Evolutionary conservation across 768 basidiomycete genomes (phyloP).

Genomic region (Tulasnella calospora): DNA sequence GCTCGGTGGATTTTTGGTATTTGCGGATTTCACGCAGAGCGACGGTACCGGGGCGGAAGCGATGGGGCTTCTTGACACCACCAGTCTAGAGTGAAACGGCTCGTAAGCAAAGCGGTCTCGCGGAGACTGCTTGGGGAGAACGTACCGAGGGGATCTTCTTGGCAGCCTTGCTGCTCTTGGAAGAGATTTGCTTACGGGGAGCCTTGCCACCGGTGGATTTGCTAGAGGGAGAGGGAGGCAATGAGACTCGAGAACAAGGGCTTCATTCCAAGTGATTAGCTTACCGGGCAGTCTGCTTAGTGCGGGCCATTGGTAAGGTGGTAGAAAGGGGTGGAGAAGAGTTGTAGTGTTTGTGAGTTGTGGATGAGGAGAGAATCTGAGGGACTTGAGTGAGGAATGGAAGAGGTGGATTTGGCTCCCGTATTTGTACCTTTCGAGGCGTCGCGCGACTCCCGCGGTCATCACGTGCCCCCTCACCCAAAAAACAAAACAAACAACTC

Average conservation of each 20-base stretch:
- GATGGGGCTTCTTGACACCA: too few relatives aligned
- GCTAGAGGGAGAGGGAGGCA: neutral
- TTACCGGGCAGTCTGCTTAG: slow-evolving; percentile 27
- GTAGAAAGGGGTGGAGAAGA: neutral
- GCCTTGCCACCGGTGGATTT: too few relatives aligned
- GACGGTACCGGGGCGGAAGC: too few relatives aligned
- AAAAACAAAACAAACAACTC: neutral
- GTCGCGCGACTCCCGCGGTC: slow-evolving; percentile 3
- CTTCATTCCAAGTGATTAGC: neutral
- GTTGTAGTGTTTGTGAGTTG: neutral
- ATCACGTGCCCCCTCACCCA: neutral
- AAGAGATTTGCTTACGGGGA: too few relatives aligned
- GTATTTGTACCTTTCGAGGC: neutral
- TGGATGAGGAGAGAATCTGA: neutral
- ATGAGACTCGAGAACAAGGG: neutral
- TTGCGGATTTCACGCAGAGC: too few relatives aligned
- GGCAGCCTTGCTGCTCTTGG: too few relatives aligned
- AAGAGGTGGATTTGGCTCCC: neutral
- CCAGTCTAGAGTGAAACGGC: too few relatives aligned
- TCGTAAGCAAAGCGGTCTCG: too few relatives aligned
- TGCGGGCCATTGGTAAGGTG: slow-evolving; percentile 32
- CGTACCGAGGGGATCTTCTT: too few relatives aligned
- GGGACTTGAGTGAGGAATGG: neutral
- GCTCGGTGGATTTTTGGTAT: too few relatives aligned
- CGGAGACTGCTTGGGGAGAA: too few relatives aligned